phyloP scores from a whole-genome alignment of 202 grass and related monocot genomes.

The Bolboschoenoplectus hybrid region DNA sequence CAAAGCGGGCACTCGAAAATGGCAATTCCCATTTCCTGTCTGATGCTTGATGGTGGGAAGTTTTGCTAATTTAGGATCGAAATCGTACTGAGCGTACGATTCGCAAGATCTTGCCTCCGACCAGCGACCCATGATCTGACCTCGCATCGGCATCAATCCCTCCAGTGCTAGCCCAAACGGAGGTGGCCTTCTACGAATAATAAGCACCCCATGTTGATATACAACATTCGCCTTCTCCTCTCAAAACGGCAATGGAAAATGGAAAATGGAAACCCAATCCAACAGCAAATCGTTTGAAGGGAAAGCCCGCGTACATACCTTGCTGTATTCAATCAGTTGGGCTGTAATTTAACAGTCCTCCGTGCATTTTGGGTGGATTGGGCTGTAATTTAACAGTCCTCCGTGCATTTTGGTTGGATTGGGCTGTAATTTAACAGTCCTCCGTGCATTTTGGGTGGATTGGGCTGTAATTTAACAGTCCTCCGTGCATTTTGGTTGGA shows the following conservation, averaged over 20 bases:
- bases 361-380: neutral
- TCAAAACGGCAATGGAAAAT: neutral
- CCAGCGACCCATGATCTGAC: slow-evolving; percentile 22
- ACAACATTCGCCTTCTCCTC: too few relatives aligned
- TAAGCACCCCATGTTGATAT: too few relatives aligned
- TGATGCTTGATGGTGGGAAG: neutral
- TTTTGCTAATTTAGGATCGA: neutral
- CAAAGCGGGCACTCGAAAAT: neutral
- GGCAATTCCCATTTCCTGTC: neutral
- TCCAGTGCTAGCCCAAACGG: neutral
- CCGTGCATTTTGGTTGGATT: neutral
- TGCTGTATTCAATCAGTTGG: neutral
- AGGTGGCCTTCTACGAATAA: neutral
- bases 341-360: neutral
- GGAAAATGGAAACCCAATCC: neutral
- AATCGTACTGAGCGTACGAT: slow-evolving; percentile 12
- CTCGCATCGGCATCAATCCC: neutral
- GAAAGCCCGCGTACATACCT: neutral
- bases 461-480: neutral
- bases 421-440: neutral
- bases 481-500: neutral
- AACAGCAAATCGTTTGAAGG: neutral
- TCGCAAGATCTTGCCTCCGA: slow-evolving; percentile 25
- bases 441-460: neutral
- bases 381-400: neutral